Evolutionary conservation across 1,284 basidiomycete genomes (phyloP).

Genomic region (Rhodotorula sp.): DNA sequence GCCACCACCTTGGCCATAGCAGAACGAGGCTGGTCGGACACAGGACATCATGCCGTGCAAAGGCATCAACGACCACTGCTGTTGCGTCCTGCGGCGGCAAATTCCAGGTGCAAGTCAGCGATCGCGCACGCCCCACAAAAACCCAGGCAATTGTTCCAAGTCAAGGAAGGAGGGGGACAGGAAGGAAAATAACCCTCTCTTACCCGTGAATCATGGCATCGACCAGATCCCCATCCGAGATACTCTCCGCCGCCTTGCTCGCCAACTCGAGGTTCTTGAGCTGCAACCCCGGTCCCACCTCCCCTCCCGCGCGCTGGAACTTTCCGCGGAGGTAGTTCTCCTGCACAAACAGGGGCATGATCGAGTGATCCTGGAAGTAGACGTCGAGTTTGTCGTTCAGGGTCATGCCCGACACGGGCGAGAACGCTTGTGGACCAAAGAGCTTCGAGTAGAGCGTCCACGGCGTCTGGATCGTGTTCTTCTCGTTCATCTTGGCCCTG

Average conservation of each 20-base stretch:
- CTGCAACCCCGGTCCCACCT: conserved; percentile 56
- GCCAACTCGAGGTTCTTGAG: conserved; percentile 71
- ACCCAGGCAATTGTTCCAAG: too few species aligned
- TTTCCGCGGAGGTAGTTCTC: conserved; percentile 87
- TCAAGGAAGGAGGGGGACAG: too few species aligned
- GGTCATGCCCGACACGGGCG: conserved; percentile 72
- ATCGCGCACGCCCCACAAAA: not conserved
- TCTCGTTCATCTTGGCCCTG: conserved; percentile 85
- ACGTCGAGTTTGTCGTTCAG: conserved; percentile 90
- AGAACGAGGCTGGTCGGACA: conserved; percentile 74
- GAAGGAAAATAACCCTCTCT: conserved; percentile 44
- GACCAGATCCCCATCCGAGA: conserved; percentile 94
- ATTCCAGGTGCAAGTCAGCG: not conserved
- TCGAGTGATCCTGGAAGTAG: conserved; percentile 93
- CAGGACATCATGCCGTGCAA: conserved; percentile 87
- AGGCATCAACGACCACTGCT: conserved; percentile 95
- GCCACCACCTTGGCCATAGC: conserved; percentile 65
- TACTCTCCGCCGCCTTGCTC: conserved; percentile 73
- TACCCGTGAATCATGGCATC: conserved; percentile 91
- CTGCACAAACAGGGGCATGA: conserved; percentile 91
- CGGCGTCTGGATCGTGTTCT: conserved; percentile 84
- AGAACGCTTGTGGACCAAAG: conserved; percentile 85
- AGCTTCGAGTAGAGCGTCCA: conserved; percentile 84
- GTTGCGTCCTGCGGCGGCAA: conserved; percentile 64
- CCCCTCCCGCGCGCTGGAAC: conserved; percentile 59